These are phyloP conservation scores for Daldinia grandis DNA, from an alignment of 495 filamentous ascomycete genomes.

Conservation along the genomic window DNA sequence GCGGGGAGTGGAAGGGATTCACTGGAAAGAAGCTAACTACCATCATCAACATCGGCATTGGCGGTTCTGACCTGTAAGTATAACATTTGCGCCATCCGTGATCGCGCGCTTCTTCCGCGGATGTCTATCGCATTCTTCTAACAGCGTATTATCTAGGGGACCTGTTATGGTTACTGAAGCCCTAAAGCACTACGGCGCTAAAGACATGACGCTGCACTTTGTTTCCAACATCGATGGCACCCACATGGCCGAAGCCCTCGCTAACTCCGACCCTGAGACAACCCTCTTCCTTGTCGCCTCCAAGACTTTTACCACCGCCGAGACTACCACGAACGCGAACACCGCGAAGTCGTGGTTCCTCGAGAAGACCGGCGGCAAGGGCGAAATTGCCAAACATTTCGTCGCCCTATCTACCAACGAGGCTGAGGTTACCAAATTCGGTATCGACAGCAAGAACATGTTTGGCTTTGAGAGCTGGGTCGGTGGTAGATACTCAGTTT, in stretches of 20 bases:
- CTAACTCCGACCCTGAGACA: constrained; percentile 89
- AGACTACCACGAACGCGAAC: constrained; percentile 97
- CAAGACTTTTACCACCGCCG: constrained; percentile 99
- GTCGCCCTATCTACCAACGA: constrained; percentile 98
- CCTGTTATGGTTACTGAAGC: constrained; percentile 99
- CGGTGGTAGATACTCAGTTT: constrained; percentile 96
- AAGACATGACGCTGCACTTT: constrained; percentile 88
- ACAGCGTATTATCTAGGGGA: constrained; percentile 69
- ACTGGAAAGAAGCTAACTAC: constrained; percentile 97
- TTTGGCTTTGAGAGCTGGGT: constrained; percentile 99
- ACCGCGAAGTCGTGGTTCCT: constrained; percentile 97
- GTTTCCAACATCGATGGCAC: constrained; percentile 99
- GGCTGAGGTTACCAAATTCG: constrained; percentile 94
- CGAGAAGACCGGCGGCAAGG: constrained; percentile 72
- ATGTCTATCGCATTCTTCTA: constrained; percentile 35
- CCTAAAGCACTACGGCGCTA: constrained; percentile 89
- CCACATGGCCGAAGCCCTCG: constrained; percentile 93
- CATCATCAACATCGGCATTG: constrained; percentile 97
- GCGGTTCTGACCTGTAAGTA: constrained; percentile 94
- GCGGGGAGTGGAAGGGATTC: constrained; percentile 97
- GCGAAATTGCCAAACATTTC: constrained; percentile 98
- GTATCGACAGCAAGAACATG: constrained; percentile 98
- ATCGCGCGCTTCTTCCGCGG: neutral
- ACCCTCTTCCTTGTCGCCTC: constrained; percentile 97
- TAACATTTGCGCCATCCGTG: neutral